A percentile compares a stretch with the other conserved stretches of the same genome.
Evolutionary conservation across 129 eudicot genomes (phyloP).

Genomic region (Mikania micrantha): DNA sequence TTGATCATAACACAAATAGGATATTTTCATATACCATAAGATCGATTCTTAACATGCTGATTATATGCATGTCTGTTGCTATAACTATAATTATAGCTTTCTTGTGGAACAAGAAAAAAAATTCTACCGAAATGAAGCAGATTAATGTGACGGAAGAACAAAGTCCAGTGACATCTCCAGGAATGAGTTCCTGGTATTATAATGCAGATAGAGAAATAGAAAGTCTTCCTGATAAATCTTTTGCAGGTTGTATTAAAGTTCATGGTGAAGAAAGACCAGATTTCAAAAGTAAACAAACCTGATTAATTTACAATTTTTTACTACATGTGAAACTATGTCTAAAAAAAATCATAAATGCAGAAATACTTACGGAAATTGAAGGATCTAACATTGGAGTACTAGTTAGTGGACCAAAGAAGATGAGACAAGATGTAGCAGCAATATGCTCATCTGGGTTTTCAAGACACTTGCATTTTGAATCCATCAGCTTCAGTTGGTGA

Average conservation of each 20-base stretch:
- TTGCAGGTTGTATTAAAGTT: constrained; percentile 28
- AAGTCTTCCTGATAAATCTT: constrained; percentile 36
- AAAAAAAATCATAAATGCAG: constrained; percentile 30
- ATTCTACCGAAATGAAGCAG: constrained; percentile 28
- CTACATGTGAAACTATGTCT: neutral
- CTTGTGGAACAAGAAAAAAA: constrained; percentile 49
- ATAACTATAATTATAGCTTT: constrained; percentile 30
- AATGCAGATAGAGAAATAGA: constrained; percentile 48
- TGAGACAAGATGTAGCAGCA: constrained; percentile 62
- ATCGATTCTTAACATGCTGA: constrained; percentile 26
- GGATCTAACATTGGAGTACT: constrained; percentile 51
- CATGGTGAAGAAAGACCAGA: constrained; percentile 49
- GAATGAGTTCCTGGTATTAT: constrained; percentile 30
- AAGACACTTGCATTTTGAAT: constrained; percentile 41
- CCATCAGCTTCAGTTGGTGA: constrained; percentile 72
- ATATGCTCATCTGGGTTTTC: constrained; percentile 49
- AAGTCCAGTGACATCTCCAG: constrained; percentile 41
- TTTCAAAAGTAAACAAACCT: constrained; percentile 42
- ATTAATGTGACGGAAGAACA: constrained; percentile 30
- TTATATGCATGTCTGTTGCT: constrained; percentile 38
- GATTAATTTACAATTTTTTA: neutral
- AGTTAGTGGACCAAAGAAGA: constrained; percentile 53
- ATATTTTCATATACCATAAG: constrained; percentile 30
- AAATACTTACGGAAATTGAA: constrained; percentile 29
- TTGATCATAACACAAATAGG: constrained; percentile 31